Evolutionary conservation across 805 yeast genomes (phyloP).

Genomic region (Candida boidinii): DNA sequence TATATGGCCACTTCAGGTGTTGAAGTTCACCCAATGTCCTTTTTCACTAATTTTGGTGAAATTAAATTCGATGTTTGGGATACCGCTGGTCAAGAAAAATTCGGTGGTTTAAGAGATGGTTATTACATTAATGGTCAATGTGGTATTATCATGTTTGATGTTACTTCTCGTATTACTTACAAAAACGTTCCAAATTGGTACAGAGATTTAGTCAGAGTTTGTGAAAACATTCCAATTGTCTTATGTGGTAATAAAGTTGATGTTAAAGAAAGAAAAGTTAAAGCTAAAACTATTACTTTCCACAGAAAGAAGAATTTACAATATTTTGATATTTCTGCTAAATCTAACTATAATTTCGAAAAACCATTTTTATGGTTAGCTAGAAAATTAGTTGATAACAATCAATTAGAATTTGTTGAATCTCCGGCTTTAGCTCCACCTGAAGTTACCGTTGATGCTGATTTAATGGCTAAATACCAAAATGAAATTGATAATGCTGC

Average conservation of each 20-base stretch:
- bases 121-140: constrained; percentile 99
- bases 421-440: constrained; percentile 99
- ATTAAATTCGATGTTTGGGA: constrained; percentile 99
- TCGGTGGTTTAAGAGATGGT: constrained; percentile 99
- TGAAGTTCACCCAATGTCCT: constrained; percentile 97
- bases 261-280: constrained; percentile 99
- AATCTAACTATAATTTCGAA: constrained; percentile 98
- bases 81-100: constrained; percentile 99
- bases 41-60: constrained; percentile 98
- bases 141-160: constrained; percentile 99
- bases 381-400: constrained; percentile 97
- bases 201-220: constrained; percentile 98
- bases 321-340: constrained; percentile 99
- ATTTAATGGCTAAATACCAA: constrained; percentile 96
- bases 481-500: constrained; percentile 99
- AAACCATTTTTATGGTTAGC: constrained; percentile 99
- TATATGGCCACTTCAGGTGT: constrained; percentile 99
- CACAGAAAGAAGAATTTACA: constrained; percentile 99
- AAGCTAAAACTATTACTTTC: constrained; percentile 99
- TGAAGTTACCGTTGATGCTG: constrained; percentile 95
- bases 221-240: constrained; percentile 99
- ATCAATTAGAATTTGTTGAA: constrained; percentile 96
- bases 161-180: constrained; percentile 98
- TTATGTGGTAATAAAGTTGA: constrained; percentile 99
- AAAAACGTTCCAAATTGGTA: constrained; percentile 99